Percentiles rank a stretch among this genome's conserved stretches.
Conservation (phyloP, 2,329 filamentous ascomycete species). For the Lachnellula subtilissima region DNA sequence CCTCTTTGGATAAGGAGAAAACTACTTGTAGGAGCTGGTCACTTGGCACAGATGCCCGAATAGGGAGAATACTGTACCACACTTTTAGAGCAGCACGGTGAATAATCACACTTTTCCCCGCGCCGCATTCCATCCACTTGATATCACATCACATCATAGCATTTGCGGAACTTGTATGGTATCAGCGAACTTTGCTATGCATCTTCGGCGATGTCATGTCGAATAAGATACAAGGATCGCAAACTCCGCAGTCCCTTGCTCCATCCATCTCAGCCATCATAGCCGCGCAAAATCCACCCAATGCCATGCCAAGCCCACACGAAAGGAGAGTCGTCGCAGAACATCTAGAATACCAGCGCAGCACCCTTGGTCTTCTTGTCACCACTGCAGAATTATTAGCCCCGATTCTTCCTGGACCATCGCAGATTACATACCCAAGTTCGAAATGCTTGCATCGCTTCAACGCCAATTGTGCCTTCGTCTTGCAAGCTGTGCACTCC, state of each 20-base stretch:
- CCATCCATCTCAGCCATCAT: constrained; percentile 24
- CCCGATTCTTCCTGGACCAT: not conserved
- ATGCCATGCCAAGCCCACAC: constrained; percentile 23
- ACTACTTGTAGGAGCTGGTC: too few relatives aligned
- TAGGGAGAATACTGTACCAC: too few relatives aligned
- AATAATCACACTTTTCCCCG: too few relatives aligned
- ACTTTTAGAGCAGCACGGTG: too few relatives aligned
- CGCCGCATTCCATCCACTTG: not conserved
- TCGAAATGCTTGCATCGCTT: constrained; percentile 99
- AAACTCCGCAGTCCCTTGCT: constrained; percentile 17
- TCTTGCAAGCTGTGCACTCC: constrained; percentile 97
- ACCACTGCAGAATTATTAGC: constrained; percentile 64
- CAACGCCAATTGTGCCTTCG: constrained; percentile 93
- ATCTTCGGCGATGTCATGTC: constrained; percentile 24
- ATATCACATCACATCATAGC: not conserved
- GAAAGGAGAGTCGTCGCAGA: constrained; percentile 23
- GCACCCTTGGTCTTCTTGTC: constrained; percentile 99
- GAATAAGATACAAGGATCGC: constrained; percentile 29
- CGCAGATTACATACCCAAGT: constrained; percentile 70
- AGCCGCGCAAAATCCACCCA: constrained; percentile 26
- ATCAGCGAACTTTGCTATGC: constrained; percentile 31
- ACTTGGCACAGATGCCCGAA: too few relatives aligned
- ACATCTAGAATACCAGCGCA: constrained; percentile 94
- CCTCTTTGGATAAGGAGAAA: too few relatives aligned
- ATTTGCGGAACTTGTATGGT: constrained; percentile 5